phyloP scores from a whole-genome alignment of 2,329 filamentous ascomycete species.

The Periconia digitata region DNA sequence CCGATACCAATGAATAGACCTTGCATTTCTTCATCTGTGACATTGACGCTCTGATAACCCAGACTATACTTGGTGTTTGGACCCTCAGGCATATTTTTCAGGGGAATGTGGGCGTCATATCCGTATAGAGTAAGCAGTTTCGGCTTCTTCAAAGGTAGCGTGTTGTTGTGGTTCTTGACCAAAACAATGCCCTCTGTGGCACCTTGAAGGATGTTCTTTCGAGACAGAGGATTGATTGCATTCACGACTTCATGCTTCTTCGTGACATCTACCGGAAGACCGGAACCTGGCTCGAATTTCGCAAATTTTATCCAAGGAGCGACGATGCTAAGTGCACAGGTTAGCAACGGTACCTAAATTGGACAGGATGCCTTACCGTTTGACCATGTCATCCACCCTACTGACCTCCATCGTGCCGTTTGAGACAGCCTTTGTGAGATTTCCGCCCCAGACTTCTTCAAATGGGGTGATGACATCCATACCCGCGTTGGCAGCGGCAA shows the following conservation, averaged over 20 bases:
- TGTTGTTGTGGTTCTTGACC: slow-evolving; percentile 57
- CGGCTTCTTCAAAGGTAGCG: slow-evolving; percentile 53
- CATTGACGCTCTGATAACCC: slow-evolving; percentile 42
- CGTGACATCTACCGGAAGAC: no score
- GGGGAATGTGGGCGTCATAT: slow-evolving; percentile 45
- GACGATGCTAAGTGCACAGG: slow-evolving; percentile 26
- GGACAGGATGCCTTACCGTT: no score
- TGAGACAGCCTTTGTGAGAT: slow-evolving; percentile 31
- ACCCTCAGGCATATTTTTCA: no score
- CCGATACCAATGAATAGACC: no score
- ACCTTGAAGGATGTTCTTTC: slow-evolving; percentile 46
- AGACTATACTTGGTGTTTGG: no score
- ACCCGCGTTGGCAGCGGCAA: slow-evolving; percentile 48
- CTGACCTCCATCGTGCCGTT: slow-evolving; percentile 27
- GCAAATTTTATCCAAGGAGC: slow-evolving; percentile 25
- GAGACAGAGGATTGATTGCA: no score
- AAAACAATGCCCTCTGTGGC: slow-evolving; percentile 44
- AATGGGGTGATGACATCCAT: slow-evolving; percentile 52
- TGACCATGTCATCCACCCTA: slow-evolving; percentile 35
- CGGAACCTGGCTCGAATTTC: no score
- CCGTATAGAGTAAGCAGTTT: slow-evolving; percentile 43
- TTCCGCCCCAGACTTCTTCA: slow-evolving; percentile 30
- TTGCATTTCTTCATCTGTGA: slow-evolving; percentile 43
- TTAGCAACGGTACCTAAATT: no score
- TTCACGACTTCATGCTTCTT: no score